Evolutionary conservation across 495 filamentous ascomycete genomes (phyloP).

Genomic region (Penicillium malachiteum): DNA sequence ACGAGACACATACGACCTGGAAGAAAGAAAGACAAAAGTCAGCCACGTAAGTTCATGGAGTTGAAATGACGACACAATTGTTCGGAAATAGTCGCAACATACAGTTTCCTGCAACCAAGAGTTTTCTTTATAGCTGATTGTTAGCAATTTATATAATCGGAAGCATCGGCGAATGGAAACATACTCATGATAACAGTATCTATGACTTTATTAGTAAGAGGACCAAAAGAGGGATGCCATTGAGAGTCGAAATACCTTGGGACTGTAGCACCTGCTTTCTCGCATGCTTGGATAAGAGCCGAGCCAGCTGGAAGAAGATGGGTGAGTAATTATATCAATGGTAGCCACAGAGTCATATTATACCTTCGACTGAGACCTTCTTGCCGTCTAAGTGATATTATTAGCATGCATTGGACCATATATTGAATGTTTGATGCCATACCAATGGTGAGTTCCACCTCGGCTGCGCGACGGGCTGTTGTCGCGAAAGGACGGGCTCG

Average conservation of each 20-base stretch:
- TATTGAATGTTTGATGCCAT: slow-evolving; percentile 36
- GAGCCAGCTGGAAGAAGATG: slow-evolving; percentile 58
- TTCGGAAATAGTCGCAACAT: slow-evolving; percentile 15
- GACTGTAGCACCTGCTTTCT: slow-evolving; percentile 90
- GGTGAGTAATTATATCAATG: slow-evolving; percentile 26
- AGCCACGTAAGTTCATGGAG: background rate
- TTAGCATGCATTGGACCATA: slow-evolving; percentile 2
- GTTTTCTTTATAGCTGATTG: slow-evolving; percentile 58
- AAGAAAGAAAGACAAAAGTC: slow-evolving; percentile 4
- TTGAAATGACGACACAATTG: background rate
- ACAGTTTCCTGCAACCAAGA: slow-evolving; percentile 99
- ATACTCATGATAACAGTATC: slow-evolving; percentile 99
- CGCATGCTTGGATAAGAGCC: slow-evolving; percentile 96
- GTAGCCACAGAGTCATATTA: slow-evolving; percentile 7
- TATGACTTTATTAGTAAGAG: slow-evolving; percentile 45
- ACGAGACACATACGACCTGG: slow-evolving; percentile 92
- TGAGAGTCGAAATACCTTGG: slow-evolving; percentile 60
- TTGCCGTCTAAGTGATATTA: slow-evolving; percentile 69
- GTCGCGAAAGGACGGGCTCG: slow-evolving; percentile 72
- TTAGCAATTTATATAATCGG: slow-evolving; percentile 28
- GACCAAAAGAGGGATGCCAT: background rate
- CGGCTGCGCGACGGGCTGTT: slow-evolving; percentile 68
- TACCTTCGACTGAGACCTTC: slow-evolving; percentile 95
- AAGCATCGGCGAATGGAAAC: slow-evolving; percentile 18
- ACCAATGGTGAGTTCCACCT: slow-evolving; percentile 96